Conservation (phyloP, 2,329 filamentous ascomycete species). For the Trichoderma sp. region DNA sequence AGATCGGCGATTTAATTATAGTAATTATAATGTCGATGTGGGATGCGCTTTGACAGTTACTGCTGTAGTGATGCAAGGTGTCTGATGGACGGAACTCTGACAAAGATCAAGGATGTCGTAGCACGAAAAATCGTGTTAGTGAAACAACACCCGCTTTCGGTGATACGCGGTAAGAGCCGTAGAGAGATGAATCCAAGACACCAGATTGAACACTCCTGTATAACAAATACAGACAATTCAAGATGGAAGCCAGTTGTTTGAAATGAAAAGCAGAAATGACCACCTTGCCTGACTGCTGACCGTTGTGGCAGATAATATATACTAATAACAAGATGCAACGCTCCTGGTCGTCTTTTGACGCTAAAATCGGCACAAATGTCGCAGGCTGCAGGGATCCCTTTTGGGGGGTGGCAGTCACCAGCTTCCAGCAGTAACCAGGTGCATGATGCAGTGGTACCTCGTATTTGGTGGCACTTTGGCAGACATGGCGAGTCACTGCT, state of each 20-base stretch:
- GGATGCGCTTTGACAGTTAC: background rate
- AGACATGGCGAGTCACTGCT: background rate
- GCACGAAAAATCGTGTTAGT: background rate
- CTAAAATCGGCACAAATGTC: slow-evolving; percentile 43
- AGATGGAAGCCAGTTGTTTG: background rate
- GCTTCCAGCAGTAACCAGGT: background rate
- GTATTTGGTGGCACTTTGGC: background rate
- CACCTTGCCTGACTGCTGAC: background rate
- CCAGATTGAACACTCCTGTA: background rate
- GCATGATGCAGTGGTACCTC: background rate
- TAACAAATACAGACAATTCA: background rate
- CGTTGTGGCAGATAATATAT: slow-evolving; percentile 6
- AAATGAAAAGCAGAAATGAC: background rate
- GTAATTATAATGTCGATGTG: background rate
- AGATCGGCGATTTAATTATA: background rate
- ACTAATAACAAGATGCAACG: background rate
- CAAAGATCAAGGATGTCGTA: background rate
- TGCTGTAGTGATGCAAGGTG: background rate
- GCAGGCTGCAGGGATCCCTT: slow-evolving; percentile 13
- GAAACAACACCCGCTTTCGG: background rate
- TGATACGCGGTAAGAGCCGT: background rate
- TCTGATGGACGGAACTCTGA: background rate
- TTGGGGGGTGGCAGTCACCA: slow-evolving; percentile 6
- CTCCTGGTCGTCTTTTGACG: slow-evolving; percentile 23
- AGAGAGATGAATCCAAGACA: background rate